phyloP scores from a whole-genome alignment of 1,284 basidiomycete genomes.

The Ganoderma meredithae region DNA sequence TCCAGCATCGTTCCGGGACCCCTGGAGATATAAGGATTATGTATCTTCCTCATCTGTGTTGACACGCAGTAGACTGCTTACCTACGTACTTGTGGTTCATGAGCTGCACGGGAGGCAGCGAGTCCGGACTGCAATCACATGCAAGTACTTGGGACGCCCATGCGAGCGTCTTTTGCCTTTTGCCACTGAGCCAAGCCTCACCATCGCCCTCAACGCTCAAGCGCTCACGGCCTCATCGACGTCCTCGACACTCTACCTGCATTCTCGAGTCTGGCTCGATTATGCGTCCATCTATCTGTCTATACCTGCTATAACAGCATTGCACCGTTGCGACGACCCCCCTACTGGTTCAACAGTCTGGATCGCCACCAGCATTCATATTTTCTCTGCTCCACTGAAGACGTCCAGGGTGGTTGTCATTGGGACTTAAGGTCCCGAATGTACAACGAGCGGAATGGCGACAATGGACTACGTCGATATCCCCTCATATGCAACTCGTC shows the following conservation, averaged over 20 bases:
- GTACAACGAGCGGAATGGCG: conserved; percentile 43
- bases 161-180: too few species aligned
- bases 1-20: too few species aligned
- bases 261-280: background rate
- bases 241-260: background rate
- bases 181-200: too few species aligned
- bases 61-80: too few species aligned
- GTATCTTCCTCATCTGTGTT: too few species aligned
- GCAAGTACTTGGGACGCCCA: too few species aligned
- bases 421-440: background rate
- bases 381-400: background rate
- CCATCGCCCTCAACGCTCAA: too few species aligned
- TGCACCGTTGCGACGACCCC: background rate
- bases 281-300: background rate
- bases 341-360: background rate
- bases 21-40: too few species aligned
- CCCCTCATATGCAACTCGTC: conserved; percentile 53
- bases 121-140: too few species aligned
- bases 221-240: background rate
- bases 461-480: conserved; percentile 61
- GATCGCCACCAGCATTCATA: background rate
- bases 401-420: background rate
- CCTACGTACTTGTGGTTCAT: too few species aligned
- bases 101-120: too few species aligned
- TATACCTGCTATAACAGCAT: background rate